Conservation (phyloP, 768 basidiomycete genomes). For the Russula sp. region DNA sequence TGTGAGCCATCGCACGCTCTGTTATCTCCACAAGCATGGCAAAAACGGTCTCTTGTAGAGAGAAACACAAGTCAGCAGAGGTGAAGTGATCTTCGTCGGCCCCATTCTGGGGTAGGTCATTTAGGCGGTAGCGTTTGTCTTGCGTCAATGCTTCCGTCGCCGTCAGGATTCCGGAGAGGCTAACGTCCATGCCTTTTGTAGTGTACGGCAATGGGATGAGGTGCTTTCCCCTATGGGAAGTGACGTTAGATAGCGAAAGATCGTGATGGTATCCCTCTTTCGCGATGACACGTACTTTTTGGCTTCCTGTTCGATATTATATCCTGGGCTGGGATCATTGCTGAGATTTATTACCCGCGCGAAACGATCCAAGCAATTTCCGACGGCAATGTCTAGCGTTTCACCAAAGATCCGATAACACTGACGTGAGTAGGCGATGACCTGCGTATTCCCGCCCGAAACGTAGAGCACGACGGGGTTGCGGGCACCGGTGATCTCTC, state of each 20-base stretch:
- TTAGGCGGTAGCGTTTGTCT: constrained; percentile 68
- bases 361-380: constrained; percentile 96
- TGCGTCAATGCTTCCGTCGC: constrained; percentile 80
- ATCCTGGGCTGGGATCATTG: constrained; percentile 94
- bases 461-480: constrained; percentile 98
- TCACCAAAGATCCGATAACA: constrained; percentile 98
- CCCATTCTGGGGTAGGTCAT: constrained; percentile 30
- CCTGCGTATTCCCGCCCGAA: constrained; percentile 98
- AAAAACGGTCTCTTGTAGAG: constrained; percentile 93
- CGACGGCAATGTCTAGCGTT: constrained; percentile 98
- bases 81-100: constrained; percentile 70
- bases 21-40: constrained; percentile 99
- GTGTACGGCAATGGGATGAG: constrained; percentile 84
- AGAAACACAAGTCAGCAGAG: constrained; percentile 94
- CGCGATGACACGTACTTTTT: constrained; percentile 52
- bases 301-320: constrained; percentile 95
- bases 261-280: background rate
- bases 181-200: constrained; percentile 98
- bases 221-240: constrained; percentile 60
- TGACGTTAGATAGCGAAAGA: background rate
- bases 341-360: constrained; percentile 89
- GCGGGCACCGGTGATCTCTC: constrained; percentile 87
- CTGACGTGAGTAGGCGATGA: constrained; percentile 97
- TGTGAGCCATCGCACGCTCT: constrained; percentile 98
- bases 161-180: constrained; percentile 89